Evolutionary conservation across 345 rosid genomes (phyloP), one percentile per base, ranked within the genome.

Genomic region (Citrus unshiu): DNA sequence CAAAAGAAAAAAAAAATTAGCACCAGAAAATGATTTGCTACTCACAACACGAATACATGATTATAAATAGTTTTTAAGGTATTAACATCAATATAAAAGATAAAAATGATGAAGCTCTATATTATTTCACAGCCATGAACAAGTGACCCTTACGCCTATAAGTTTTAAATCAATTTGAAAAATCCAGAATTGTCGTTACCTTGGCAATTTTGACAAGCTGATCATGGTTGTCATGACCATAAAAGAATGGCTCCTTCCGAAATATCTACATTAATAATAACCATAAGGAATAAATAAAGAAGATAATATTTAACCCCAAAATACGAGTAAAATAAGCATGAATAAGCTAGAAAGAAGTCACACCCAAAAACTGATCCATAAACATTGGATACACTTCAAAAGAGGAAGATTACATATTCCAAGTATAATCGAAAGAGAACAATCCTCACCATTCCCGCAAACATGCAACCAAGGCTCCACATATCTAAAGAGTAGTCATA

Each of bases 391-490:
- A 16, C 65, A 76, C 37, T 76, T 39, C 7, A 54, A 76, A 9
- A 16, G 9, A 66, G 39, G 39, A 67, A 56, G 6, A 68, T 57
- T 57, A 35, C 58, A 57, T 25, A 18, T 54, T 67, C 14, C 9
- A 58, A 25, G 65, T 16, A 37, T 61, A 51, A 68, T 25, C 9
- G 3, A 12, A 49, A 18, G 65, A 35, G 13, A 7, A 25, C 22
- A 81, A 73, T 70, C 77, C 95, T 86, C 72, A 96, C 99, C 99
- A 96, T 96, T 81, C 98, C 99, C 25, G 98, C 98, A 88, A 96
- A 93, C 99, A 94, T 96, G 82, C 99, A 96, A 35, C 98, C 98
- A 70, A 96, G 98, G 89, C 99, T 96, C 99, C 99, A 96, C 95
- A 96, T 94, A 81, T 94, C 99, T 85, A 94, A 84, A 12, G 99